phyloP scores from a whole-genome alignment of 305 asterid genomes.

The Andrographis paniculata region DNA sequence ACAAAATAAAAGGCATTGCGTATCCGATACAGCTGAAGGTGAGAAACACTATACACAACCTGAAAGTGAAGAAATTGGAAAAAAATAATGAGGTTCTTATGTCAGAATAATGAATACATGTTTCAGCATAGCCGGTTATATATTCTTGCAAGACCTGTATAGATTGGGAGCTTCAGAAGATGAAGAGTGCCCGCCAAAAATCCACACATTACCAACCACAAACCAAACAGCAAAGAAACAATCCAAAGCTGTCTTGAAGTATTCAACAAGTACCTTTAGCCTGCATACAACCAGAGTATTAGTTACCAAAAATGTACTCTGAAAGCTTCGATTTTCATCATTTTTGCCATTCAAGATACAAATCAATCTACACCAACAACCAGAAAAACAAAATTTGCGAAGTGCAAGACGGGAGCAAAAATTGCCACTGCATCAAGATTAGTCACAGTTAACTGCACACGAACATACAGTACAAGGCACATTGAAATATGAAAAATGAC shows the following conservation, averaged over 20 bases:
- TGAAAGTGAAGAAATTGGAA: constrained; percentile 23
- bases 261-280: constrained; percentile 64
- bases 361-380: no score
- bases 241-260: constrained; percentile 92
- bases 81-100: neutral
- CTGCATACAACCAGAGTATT: constrained; percentile 32
- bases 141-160: constrained; percentile 53
- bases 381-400: no score
- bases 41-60: constrained; percentile 91
- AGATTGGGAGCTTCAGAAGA: constrained; percentile 74
- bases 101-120: neutral
- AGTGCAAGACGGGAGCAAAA: no score
- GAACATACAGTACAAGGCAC: neutral
- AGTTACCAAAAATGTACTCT: constrained; percentile 2
- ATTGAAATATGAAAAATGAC: neutral
- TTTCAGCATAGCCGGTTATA: neutral
- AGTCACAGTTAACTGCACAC: neutral
- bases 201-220: constrained; percentile 98
- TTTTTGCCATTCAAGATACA: neutral
- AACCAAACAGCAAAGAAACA: constrained; percentile 99
- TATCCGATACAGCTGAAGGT: constrained; percentile 88
- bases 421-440: no score
- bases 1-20: constrained; percentile 93
- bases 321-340: neutral
- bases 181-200: constrained; percentile 87